These are phyloP conservation scores for Ophiognomonia clavigignenti-juglandacearum DNA, from an alignment of 2,329 filamentous ascomycete genomes.

Conservation along the genomic window DNA sequence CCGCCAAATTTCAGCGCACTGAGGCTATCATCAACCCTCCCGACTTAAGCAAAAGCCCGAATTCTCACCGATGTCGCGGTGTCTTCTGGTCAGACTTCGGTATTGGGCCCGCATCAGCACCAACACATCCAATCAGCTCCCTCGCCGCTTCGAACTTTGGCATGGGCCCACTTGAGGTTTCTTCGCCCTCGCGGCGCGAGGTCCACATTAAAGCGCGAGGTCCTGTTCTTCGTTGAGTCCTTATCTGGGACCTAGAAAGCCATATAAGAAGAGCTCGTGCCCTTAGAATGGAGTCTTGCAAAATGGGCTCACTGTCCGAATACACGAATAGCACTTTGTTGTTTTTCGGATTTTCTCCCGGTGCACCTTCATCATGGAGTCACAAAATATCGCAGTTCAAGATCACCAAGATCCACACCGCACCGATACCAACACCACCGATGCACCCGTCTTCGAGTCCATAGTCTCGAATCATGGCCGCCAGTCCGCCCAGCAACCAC, in stretches of 20 bases:
- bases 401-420: background rate
- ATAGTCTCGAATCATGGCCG: slow-evolving; percentile 5
- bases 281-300: background rate
- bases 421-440: slow-evolving; percentile 3
- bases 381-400: background rate
- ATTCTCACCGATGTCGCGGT: background rate
- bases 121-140: background rate
- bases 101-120: background rate
- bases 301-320: background rate
- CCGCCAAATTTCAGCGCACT: background rate
- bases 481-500: background rate
- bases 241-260: background rate
- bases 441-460: slow-evolving; percentile 2
- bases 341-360: background rate
- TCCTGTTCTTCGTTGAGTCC: background rate
- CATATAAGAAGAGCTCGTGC: background rate
- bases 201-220: slow-evolving; percentile 1
- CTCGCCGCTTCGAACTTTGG: background rate
- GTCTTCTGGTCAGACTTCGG: background rate
- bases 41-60: background rate
- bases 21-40: slow-evolving; percentile 1
- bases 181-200: background rate
- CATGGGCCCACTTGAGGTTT: background rate
- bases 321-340: background rate
- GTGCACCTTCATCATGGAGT: background rate